phyloP scores from a whole-genome alignment of 192 early-diverging fungal species.

The Umbelopsis ramanniana region DNA sequence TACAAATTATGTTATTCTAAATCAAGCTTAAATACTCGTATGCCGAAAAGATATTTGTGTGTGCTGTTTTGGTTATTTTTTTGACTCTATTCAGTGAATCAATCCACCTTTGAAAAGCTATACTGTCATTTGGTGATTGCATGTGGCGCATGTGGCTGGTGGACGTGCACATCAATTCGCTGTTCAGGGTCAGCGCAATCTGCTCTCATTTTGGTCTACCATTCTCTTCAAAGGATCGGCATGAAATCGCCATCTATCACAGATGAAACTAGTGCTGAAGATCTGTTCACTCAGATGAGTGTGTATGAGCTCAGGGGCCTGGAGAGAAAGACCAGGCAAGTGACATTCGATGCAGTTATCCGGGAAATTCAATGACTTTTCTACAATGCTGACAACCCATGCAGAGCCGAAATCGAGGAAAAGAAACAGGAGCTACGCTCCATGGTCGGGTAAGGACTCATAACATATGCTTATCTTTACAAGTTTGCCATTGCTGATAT shows the following conservation, averaged over 20 bases:
- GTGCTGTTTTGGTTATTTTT: too few relatives aligned
- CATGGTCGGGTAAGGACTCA: constrained; percentile 80
- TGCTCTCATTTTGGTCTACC: not conserved
- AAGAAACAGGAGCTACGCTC: constrained; percentile 80
- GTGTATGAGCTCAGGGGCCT: constrained; percentile 9
- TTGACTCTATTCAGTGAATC: too few relatives aligned
- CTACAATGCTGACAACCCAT: not conserved
- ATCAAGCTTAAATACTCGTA: too few relatives aligned
- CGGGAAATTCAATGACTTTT: not conserved
- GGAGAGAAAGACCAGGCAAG: constrained; percentile 12
- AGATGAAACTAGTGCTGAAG: constrained; percentile 5
- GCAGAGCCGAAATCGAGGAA: constrained; percentile 73
- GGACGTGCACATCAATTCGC: not conserved
- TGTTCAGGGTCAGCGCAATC: not conserved
- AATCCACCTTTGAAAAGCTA: not conserved
- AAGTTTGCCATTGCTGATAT: not conserved
- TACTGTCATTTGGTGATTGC: not conserved
- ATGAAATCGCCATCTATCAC: constrained; percentile 17
- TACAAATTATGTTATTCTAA: too few relatives aligned
- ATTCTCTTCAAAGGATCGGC: not conserved
- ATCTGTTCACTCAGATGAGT: not conserved
- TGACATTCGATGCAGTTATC: not conserved
- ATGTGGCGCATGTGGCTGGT: constrained; percentile 1
- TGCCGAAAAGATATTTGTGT: too few relatives aligned
- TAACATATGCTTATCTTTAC: not conserved